Conservation (phyloP, 805 yeast genomes). For the Scheffersomyces coipomensis region DNA sequence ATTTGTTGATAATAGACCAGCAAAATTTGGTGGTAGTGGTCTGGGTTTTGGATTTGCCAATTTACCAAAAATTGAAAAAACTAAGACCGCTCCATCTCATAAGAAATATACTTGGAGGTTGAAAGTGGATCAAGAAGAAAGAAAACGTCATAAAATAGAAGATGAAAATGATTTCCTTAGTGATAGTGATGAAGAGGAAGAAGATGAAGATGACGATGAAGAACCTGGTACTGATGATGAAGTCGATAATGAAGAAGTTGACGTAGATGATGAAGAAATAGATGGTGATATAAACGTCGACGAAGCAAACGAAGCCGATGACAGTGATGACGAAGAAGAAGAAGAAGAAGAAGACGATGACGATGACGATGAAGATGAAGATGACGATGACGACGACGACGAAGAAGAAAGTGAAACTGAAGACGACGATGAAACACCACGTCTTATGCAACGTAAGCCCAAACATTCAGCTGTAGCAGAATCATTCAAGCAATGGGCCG, state of each 20-base stretch:
- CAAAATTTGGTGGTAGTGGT: slow-evolving; percentile 58
- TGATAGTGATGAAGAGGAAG: slow-evolving; percentile 26
- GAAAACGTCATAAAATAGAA: slow-evolving; percentile 42
- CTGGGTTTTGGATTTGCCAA: slow-evolving; percentile 69
- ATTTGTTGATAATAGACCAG: slow-evolving; percentile 73
- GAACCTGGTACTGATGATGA: slow-evolving; percentile 19
- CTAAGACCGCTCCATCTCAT: slow-evolving; percentile 22
- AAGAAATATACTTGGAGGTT: slow-evolving; percentile 73
- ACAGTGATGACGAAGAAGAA: slow-evolving; percentile 13
- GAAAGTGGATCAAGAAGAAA: slow-evolving; percentile 36
- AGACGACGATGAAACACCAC: slow-evolving; percentile 25
- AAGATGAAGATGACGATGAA: slow-evolving; percentile 16
- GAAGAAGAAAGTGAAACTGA: slow-evolving; percentile 31
- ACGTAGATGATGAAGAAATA: too few species aligned
- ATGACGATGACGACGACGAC: slow-evolving; percentile 25
- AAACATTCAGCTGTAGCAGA: slow-evolving; percentile 43
- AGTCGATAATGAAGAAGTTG: slow-evolving; percentile 12
- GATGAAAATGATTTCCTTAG: slow-evolving; percentile 62
- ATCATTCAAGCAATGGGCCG: slow-evolving; percentile 89
- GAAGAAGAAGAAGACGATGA: slow-evolving; percentile 28
- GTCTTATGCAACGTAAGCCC: slow-evolving; percentile 38
- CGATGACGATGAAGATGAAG: slow-evolving; percentile 27
- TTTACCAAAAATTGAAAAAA: slow-evolving; percentile 45
- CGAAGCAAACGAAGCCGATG: slow-evolving; percentile 18
- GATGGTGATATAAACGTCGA: too few species aligned